Evolutionary conservation across 2,329 filamentous ascomycete genomes (phyloP).

Genomic region (Aspergillus tanneri): DNA sequence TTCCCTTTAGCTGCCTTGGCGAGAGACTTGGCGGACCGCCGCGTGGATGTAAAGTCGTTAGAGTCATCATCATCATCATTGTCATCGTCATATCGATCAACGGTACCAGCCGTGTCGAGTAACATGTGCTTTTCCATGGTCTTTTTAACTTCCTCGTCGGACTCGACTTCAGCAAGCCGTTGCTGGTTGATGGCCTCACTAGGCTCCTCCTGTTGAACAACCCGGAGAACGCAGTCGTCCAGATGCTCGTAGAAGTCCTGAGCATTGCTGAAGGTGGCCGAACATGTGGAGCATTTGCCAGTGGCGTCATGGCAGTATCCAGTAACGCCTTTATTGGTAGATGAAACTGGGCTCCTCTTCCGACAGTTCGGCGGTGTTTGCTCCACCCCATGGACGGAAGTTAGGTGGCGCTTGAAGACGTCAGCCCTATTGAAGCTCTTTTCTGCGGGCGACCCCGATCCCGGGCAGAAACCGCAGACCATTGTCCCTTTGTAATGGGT

Average conservation of each 20-base stretch:
- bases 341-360: constrained; percentile 60
- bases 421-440: constrained; percentile 96
- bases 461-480: constrained; percentile 93
- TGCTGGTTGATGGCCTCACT: constrained; percentile 59
- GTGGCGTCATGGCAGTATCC: constrained; percentile 73
- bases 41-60: constrained; percentile 48
- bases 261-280: constrained; percentile 75
- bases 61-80: constrained; percentile 59
- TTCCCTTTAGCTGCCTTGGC: constrained; percentile 54
- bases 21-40: constrained; percentile 49
- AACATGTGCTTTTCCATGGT: constrained; percentile 60
- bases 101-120: constrained; percentile 48
- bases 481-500: constrained; percentile 97
- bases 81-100: constrained; percentile 51
- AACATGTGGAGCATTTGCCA: constrained; percentile 90
- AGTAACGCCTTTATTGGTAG: constrained; percentile 62
- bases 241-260: constrained; percentile 98
- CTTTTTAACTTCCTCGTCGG: constrained; percentile 57
- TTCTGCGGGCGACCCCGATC: constrained; percentile 81
- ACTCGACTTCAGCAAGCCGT: constrained; percentile 58
- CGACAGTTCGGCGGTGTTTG: constrained; percentile 89
- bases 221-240: constrained; percentile 66
- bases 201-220: constrained; percentile 60
- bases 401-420: constrained; percentile 92
- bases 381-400: constrained; percentile 86